Percentiles rank a stretch among this genome's conserved stretches.
Conservation (phyloP, 2,329 filamentous ascomycete genomes). For the Ophiocordyceps sinensis region DNA sequence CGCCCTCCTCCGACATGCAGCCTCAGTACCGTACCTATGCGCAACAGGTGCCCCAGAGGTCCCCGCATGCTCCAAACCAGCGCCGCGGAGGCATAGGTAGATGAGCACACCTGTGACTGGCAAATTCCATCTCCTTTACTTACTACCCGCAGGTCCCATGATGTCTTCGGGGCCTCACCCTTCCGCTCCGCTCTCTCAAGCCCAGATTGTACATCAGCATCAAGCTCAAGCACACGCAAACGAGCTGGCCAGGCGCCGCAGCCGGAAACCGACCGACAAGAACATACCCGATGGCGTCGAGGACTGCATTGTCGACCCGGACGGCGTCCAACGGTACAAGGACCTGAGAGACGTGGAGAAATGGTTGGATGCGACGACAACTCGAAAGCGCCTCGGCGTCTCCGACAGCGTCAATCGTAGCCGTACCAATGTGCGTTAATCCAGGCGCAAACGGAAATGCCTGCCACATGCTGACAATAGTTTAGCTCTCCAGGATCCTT, state of each 20-base stretch:
- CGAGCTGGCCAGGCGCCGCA: conserved; percentile 63
- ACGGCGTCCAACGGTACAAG: conserved; percentile 70
- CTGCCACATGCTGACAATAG: conserved; percentile 4
- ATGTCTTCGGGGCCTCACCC: conserved; percentile 39
- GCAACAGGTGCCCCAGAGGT: conserved; percentile 34
- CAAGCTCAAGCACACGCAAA: conserved; percentile 37
- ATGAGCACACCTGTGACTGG: no score
- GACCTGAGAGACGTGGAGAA: conserved; percentile 77
- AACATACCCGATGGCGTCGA: conserved; percentile 86
- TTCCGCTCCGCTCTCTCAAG: conserved; percentile 35
- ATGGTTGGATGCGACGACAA: conserved; percentile 80
- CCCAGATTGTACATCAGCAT: conserved; percentile 37
- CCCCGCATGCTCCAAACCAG: conserved; percentile 31
- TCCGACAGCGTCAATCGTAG: conserved; percentile 24
- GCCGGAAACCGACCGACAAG: conserved; percentile 86
- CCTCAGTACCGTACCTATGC: conserved; percentile 36
- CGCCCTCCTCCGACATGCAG: conserved; percentile 27
- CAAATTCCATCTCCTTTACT: background rate
- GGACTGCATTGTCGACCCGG: conserved; percentile 58
- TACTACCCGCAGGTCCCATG: conserved; percentile 31
- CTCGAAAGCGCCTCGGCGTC: conserved; percentile 84
- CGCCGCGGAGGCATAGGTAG: conserved; percentile 39
- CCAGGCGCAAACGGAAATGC: no score
- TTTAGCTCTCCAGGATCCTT: conserved; percentile 63
- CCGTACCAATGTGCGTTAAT: conserved; percentile 44